Evolutionary conservation across 192 early-diverging fungal genomes (phyloP).

Genomic region (Coemansia sp.): DNA sequence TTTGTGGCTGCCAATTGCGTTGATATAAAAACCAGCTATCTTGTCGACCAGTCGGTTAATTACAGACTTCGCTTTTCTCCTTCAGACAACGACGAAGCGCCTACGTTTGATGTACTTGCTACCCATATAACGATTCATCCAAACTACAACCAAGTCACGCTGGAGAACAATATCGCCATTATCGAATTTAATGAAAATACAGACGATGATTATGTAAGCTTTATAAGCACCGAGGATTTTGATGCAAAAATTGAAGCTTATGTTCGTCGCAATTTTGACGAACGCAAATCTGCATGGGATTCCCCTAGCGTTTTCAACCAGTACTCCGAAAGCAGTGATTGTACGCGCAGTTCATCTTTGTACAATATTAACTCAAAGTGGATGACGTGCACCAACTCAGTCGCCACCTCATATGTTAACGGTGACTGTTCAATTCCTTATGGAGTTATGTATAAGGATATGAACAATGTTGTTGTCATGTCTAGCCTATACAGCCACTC

Average conservation of each 20-base stretch:
- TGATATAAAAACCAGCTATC: background rate
- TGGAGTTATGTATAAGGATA: slow-evolving; percentile 11
- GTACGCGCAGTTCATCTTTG: background rate
- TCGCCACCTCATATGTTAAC: slow-evolving; percentile 22
- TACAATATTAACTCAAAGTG: slow-evolving; percentile 27
- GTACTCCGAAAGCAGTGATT: background rate
- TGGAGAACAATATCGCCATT: slow-evolving; percentile 44
- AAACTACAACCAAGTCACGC: slow-evolving; percentile 13
- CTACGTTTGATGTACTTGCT: background rate
- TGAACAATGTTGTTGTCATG: background rate
- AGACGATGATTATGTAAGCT: background rate
- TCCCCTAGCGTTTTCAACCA: background rate
- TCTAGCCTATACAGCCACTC: slow-evolving; percentile 19
- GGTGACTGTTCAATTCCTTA: slow-evolving; percentile 18
- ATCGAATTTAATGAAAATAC: slow-evolving; percentile 5
- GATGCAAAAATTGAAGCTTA: background rate
- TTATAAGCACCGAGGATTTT: background rate
- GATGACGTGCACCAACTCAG: slow-evolving; percentile 26
- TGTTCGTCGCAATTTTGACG: background rate
- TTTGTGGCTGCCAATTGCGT: slow-evolving; percentile 32
- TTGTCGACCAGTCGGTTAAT: background rate
- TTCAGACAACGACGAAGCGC: background rate
- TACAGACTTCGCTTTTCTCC: slow-evolving; percentile 22
- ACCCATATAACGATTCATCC: slow-evolving; percentile 28
- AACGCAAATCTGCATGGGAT: background rate